Evolutionary conservation across 306 rosid species (phyloP), one percentile per base, ranked within the genome.

Genomic region (Echinosophora koreensis): DNA sequence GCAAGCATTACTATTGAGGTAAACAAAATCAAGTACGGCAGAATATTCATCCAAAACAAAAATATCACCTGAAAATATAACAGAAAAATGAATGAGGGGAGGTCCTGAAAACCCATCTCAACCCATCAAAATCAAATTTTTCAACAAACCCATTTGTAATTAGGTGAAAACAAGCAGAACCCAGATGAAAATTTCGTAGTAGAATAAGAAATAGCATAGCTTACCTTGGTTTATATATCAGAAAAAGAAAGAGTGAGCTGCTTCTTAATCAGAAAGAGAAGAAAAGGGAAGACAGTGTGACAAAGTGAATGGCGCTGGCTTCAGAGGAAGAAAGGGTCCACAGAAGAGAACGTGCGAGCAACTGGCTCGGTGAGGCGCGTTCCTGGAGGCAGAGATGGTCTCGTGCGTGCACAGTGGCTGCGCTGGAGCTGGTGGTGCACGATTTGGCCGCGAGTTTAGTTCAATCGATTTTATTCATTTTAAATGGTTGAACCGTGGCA

Each of bases 261-360:
- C 5, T 42, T 55, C 73, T 77, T 49, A 52, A 64, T 68, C 55
- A 77, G 66, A 79, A 79, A 80, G 73, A 67, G 49, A 58, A 38
- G 82, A 66, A 77, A 81, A 44, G 56, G 69, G 73, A 18, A 67
- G 51, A 6, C 51, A 8, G 66, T 17, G 61, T 28, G 17, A 38
- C 35, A 71, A 63, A 66, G 80, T 39, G 57, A 67, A 78, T 52
- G 46, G 52, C 54, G 30, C 3, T 6, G 61, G 16, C 17, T 30
- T 4, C 22, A 22, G 22, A 60, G 59, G 64, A 12, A 10, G 12
- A 59, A 77, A 69, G 47, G 83, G 73, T 28, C 60, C 79, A 67
- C 55, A 66, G 56, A 30, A 71, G 85, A 76, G 85, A 85, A 74
- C 83, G 83, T 77, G 87, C 82, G 85, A 83, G 87, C 98, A 79